Evolutionary conservation across 1,284 basidiomycete species (phyloP), one percentile per base, ranked within the genome.

Genomic region (Naganishia liquefaciens): DNA sequence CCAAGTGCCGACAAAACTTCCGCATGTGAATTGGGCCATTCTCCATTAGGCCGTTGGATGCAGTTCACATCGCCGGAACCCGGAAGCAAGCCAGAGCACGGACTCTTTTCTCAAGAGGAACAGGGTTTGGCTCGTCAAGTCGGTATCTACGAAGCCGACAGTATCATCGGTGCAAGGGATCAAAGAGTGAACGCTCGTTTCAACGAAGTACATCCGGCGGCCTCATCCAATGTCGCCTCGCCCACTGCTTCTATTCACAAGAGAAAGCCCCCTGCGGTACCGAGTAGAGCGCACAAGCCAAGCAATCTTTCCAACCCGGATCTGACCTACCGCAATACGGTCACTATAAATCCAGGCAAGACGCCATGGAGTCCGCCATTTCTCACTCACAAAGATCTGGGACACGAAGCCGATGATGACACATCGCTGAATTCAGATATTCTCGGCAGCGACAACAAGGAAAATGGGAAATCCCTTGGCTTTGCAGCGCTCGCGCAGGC

Each of bases 401-500:
- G 6, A 27, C 30, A 27, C 2, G 43, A 30, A 3, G 23, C 40
- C 11, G 52, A 39, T 37, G 19, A n/a, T 6, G 30, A 55, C 9
- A 43, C 17, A 9, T 7, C 6, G 3, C 25, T 19, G 9, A 10
- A 19, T 25, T 13, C 54, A 13, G 51, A 64, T 43, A 21, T 25
- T 9, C 46, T n/a, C 23, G 25, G 28, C 17, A 44, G 54, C 7
- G n/a, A 46, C 42, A 37, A 51, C 33, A 49, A 47, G 37, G 57
- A 50, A 33, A 7, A 21, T 33, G 15, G 25, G 4, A 40, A 54
- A 40, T 53, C 64, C 27, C 15, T 66, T 3, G 60, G 64, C 0
- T 66, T 66, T 37, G 47, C 57, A 10, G 64, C 58, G 21, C 60
- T 66, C 1, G 64, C 64, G 6, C 64, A 66, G 27, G 64, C 64